Evolutionary conservation across 192 early-diverging fungal genomes (phyloP).

Genomic region (Helicostylum pulchrum): DNA sequence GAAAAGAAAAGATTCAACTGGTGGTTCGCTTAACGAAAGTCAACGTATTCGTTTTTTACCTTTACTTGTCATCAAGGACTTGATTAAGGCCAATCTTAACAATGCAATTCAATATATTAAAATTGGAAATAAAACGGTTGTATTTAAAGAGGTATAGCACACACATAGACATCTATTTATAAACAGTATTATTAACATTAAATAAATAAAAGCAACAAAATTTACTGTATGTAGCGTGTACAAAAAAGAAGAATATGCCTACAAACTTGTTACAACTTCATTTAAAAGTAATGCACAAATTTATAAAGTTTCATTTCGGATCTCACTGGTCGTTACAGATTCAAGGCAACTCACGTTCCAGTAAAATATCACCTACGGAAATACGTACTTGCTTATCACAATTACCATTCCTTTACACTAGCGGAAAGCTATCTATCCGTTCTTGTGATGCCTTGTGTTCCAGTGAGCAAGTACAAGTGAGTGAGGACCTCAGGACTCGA

Average conservation of each 20-base stretch:
- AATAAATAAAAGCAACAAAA: conserved; percentile 14
- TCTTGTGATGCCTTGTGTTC: conserved; percentile 14
- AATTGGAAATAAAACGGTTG: conserved; percentile 20
- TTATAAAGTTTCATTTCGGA: conserved; percentile 23
- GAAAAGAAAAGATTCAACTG: background rate
- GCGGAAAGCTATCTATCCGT: background rate
- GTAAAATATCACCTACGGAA: background rate
- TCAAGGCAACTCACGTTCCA: conserved; percentile 5
- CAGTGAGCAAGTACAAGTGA: conserved; percentile 23
- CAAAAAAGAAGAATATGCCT: conserved; percentile 17
- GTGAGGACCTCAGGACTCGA: conserved; percentile 25
- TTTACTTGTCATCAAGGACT: conserved; percentile 30
- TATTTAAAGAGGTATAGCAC: conserved; percentile 27
- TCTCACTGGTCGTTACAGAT: conserved; percentile 18
- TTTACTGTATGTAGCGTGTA: conserved; percentile 30
- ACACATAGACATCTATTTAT: no score
- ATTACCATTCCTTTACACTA: conserved; percentile 6
- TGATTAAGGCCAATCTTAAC: conserved; percentile 26
- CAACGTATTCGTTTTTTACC: conserved; percentile 28
- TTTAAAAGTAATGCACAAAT: conserved; percentile 23
- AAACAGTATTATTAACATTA: no score
- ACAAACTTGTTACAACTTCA: conserved; percentile 21
- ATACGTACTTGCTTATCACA: conserved; percentile 10
- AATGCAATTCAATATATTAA: conserved; percentile 28
- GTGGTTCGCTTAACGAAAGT: conserved; percentile 9